A percentile compares a stretch with the other conserved stretches of the same genome.
Conservation (phyloP, 2,329 filamentous ascomycete genomes). For the Paecilomyces formosus region DNA sequence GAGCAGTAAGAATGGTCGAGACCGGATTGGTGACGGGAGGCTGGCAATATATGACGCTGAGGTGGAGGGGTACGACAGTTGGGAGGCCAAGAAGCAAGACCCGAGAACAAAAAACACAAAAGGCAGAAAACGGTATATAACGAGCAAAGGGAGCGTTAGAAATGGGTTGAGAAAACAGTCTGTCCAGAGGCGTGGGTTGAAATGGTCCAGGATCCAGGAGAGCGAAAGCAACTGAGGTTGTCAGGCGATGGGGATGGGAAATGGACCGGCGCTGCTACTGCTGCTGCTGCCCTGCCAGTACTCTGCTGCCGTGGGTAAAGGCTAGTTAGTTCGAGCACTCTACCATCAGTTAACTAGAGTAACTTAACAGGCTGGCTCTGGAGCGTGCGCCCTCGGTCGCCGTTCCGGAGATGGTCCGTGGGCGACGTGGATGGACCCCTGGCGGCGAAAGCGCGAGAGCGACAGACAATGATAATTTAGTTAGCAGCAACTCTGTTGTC, state of each 20-base stretch:
- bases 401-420: not conserved
- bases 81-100: not conserved
- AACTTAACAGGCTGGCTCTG: not conserved
- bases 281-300: no score
- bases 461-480: no score
- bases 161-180: conserved; percentile 1
- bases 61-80: not conserved
- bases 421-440: not conserved
- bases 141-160: conserved; percentile 2
- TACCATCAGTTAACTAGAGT: no score
- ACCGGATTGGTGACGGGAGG: not conserved
- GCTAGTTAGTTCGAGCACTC: not conserved
- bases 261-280: not conserved
- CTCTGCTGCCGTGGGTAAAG: not conserved
- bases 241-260: conserved; percentile 2
- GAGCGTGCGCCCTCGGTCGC: not conserved
- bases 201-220: not conserved
- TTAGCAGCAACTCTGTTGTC: not conserved
- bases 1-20: not conserved
- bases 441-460: not conserved
- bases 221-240: conserved; percentile 5
- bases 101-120: not conserved
- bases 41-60: not conserved
- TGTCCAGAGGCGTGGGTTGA: conserved; percentile 4
- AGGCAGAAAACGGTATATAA: not conserved